A percentile compares a stretch with the other conserved stretches of the same genome.
phyloP scores from a whole-genome alignment of 108 stramenopile species.

The Skeletonema tropicum region DNA sequence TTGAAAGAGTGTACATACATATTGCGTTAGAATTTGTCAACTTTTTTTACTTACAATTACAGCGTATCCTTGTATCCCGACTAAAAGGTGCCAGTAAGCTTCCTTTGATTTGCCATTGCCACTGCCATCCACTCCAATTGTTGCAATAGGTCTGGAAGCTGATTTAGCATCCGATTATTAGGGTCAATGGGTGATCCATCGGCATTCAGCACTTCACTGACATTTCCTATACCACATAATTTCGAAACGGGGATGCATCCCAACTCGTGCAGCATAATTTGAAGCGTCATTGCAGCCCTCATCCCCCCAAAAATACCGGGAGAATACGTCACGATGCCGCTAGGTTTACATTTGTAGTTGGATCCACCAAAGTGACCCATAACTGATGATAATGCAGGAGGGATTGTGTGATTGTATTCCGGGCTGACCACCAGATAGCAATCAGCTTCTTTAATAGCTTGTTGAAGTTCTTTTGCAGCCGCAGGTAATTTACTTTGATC shows the following conservation, averaged over 20 bases:
- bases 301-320: slow-evolving; percentile 61
- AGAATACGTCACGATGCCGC: slow-evolving; percentile 67
- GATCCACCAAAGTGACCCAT: slow-evolving; percentile 73
- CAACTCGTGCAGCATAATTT: slow-evolving; percentile 63
- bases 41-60: not conserved
- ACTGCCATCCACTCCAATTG: slow-evolving; percentile 81
- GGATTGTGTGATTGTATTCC: slow-evolving; percentile 69
- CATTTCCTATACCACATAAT: slow-evolving; percentile 52
- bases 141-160: slow-evolving; percentile 57
- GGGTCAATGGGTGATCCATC: slow-evolving; percentile 67
- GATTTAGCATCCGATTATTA: slow-evolving; percentile 55
- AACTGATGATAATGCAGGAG: slow-evolving; percentile 56
- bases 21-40: no score
- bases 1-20: not conserved
- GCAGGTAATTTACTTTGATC: slow-evolving; percentile 44
- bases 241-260: slow-evolving; percentile 73
- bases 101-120: slow-evolving; percentile 61
- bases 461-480: slow-evolving; percentile 39
- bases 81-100: slow-evolving; percentile 46
- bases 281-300: slow-evolving; percentile 63
- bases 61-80: not conserved
- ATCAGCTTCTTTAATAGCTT: slow-evolving; percentile 62
- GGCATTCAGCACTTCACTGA: slow-evolving; percentile 42
- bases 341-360: slow-evolving; percentile 59
- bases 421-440: slow-evolving; percentile 67